These are phyloP conservation scores for Diplosphaera chodatii DNA, from an alignment of 139 green algal genomes.

Conservation along the genomic window DNA sequence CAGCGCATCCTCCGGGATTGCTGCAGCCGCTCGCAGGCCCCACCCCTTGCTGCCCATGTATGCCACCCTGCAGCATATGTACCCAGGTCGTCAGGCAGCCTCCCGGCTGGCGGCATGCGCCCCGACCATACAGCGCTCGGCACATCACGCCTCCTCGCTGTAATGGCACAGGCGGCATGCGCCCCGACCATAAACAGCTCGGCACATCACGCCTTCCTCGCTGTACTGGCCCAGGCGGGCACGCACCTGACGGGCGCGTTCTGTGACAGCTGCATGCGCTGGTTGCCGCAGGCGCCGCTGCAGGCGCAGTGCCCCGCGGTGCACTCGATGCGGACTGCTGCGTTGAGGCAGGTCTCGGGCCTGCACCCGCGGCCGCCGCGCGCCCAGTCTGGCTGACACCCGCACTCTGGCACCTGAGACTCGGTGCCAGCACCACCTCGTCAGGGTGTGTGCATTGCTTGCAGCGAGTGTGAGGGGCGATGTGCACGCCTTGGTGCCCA, in stretches of 20 bases:
- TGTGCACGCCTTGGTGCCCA: too few relatives aligned
- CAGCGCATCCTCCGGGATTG: conserved; percentile 9
- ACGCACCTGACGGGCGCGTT: conserved; percentile 7
- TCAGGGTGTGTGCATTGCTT: too few relatives aligned
- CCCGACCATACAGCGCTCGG: too few relatives aligned
- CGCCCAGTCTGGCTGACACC: not conserved
- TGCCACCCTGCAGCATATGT: not conserved
- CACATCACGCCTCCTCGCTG: too few relatives aligned
- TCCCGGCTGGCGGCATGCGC: too few relatives aligned
- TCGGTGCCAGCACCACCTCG: too few relatives aligned
- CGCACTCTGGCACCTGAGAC: conserved; percentile 1
- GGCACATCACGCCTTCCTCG: too few relatives aligned
- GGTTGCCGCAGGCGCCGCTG: conserved; percentile 22
- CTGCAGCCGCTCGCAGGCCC: conserved; percentile 15
- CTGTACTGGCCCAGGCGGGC: too few relatives aligned
- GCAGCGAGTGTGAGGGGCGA: too few relatives aligned
- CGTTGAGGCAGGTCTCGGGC: conserved; percentile 24
- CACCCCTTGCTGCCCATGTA: conserved; percentile 21
- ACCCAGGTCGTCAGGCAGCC: too few relatives aligned
- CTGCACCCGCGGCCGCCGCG: conserved; percentile 61
- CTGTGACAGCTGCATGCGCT: conserved; percentile 16
- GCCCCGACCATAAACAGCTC: too few relatives aligned
- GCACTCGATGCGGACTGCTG: conserved; percentile 20
- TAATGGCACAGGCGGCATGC: too few relatives aligned
- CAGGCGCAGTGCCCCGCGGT: conserved; percentile 12